phyloP scores from a whole-genome alignment of 148 eudicot genomes.

The Beta vulgaris region DNA sequence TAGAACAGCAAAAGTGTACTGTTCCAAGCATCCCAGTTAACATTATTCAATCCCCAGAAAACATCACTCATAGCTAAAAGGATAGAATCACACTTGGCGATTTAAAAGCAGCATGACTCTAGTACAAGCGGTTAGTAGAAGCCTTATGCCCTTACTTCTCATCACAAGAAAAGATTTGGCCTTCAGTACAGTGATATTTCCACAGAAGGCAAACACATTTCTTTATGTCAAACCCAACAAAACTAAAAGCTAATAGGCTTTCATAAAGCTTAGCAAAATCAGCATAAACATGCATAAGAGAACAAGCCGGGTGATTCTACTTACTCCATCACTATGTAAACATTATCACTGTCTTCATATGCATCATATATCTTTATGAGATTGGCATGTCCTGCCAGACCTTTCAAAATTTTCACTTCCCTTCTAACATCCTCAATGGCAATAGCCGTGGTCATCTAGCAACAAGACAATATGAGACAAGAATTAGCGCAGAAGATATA shows the following conservation, averaged over 20 bases:
- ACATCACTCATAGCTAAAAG: not conserved
- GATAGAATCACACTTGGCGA: not conserved
- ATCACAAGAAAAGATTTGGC: not conserved
- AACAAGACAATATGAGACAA: constrained; percentile 14
- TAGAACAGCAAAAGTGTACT: not conserved
- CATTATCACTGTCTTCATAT: constrained; percentile 84
- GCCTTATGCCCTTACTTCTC: not conserved
- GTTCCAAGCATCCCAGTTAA: not conserved
- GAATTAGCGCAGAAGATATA: not conserved
- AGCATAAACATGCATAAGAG: not conserved
- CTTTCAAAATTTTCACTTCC: constrained; percentile 89
- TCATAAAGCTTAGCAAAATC: not conserved
- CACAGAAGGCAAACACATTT: not conserved
- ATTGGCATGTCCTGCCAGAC: constrained; percentile 75
- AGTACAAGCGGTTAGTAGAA: not conserved
- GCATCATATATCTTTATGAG: constrained; percentile 80
- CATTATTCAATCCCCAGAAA: not conserved
- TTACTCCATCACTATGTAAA: constrained; percentile 97
- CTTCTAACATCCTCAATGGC: constrained; percentile 94
- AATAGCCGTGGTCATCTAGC: constrained; percentile 95
- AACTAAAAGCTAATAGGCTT: not conserved
- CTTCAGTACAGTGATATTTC: not conserved
- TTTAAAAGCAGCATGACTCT: not conserved
- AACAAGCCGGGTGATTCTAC: constrained; percentile 22
- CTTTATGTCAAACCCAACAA: constrained; percentile 1